Evolutionary conservation across 495 filamentous ascomycete species (phyloP).

Genomic region (Trypethelium eluteriae): DNA sequence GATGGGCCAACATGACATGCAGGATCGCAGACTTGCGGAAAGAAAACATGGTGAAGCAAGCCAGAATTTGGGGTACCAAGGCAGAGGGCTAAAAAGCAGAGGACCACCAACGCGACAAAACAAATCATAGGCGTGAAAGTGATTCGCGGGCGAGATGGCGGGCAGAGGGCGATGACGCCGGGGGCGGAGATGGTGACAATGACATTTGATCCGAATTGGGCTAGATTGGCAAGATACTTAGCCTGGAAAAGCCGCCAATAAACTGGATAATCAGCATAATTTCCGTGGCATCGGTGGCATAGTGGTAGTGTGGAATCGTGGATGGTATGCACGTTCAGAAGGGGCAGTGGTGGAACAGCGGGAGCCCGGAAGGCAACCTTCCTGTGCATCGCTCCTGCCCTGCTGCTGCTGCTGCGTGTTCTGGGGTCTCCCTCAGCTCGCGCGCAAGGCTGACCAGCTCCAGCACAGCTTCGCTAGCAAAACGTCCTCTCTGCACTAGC

Average conservation of each 20-base stretch:
- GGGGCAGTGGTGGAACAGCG: slow-evolving; percentile 9
- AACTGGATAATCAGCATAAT: slow-evolving; percentile 10
- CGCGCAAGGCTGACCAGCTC: background rate
- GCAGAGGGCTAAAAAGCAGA: background rate
- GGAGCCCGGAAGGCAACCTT: slow-evolving; percentile 6
- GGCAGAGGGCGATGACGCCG: background rate
- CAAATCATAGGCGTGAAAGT: slow-evolving; percentile 1
- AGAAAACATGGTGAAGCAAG: background rate
- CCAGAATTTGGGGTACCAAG: background rate
- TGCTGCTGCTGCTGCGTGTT: too few species aligned
- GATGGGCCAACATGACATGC: slow-evolving; percentile 4
- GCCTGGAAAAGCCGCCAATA: background rate
- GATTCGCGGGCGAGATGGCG: background rate
- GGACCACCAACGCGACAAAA: slow-evolving; percentile 11
- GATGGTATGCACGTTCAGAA: background rate
- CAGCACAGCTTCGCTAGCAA: background rate
- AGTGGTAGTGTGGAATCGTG: too few species aligned
- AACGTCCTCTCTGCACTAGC: background rate
- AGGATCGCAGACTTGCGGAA: background rate
- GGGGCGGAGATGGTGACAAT: background rate
- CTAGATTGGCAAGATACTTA: background rate
- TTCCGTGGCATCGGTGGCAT: background rate
- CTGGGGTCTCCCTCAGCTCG: background rate
- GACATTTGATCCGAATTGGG: background rate
- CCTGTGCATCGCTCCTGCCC: background rate